Percentiles rank a stretch among this genome's conserved stretches.
phyloP scores from a whole-genome alignment of 2,329 filamentous ascomycete genomes.

The Lithohypha guttulata region DNA sequence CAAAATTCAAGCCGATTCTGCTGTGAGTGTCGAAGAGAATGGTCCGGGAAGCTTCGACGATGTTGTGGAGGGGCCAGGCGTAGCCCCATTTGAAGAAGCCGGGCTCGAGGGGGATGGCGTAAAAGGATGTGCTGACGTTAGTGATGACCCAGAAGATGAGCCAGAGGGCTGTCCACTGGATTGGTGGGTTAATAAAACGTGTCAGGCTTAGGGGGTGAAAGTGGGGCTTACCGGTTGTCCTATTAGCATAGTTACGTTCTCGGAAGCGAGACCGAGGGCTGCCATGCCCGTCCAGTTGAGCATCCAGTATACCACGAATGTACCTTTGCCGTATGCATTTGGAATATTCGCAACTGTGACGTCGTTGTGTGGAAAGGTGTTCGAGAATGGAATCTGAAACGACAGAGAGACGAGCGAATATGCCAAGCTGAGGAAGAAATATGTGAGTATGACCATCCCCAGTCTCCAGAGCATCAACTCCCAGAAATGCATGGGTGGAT shows the following conservation, averaged over 20 bases:
- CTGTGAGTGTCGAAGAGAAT: constrained; percentile 52
- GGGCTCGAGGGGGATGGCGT: constrained; percentile 48
- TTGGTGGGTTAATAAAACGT: too few species aligned
- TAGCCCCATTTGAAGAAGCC: constrained; percentile 53
- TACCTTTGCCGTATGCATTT: constrained; percentile 46
- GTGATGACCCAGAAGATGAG: constrained; percentile 59
- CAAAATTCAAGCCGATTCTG: constrained; percentile 50
- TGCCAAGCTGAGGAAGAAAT: constrained; percentile 51
- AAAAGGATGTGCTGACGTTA: constrained; percentile 52
- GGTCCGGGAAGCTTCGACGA: constrained; percentile 49
- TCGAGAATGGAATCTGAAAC: constrained; percentile 52
- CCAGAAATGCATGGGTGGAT: constrained; percentile 47
- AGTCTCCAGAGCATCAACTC: constrained; percentile 51
- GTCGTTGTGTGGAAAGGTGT: constrained; percentile 31
- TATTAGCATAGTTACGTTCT: constrained; percentile 54
- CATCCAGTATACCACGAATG: constrained; percentile 55
- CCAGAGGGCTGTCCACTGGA: constrained; percentile 42
- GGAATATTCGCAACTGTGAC: constrained; percentile 29
- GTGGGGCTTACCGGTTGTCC: constrained; percentile 49
- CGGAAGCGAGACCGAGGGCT: constrained; percentile 51
- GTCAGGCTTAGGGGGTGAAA: too few species aligned
- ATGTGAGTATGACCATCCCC: constrained; percentile 48
- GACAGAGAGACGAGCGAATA: constrained; percentile 55
- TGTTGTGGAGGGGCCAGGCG: constrained; percentile 52
- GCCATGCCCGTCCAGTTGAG: constrained; percentile 54